These are phyloP conservation scores for Wickerhamomyces queroliae DNA, from an alignment of 805 yeast genomes.

Conservation along the genomic window DNA sequence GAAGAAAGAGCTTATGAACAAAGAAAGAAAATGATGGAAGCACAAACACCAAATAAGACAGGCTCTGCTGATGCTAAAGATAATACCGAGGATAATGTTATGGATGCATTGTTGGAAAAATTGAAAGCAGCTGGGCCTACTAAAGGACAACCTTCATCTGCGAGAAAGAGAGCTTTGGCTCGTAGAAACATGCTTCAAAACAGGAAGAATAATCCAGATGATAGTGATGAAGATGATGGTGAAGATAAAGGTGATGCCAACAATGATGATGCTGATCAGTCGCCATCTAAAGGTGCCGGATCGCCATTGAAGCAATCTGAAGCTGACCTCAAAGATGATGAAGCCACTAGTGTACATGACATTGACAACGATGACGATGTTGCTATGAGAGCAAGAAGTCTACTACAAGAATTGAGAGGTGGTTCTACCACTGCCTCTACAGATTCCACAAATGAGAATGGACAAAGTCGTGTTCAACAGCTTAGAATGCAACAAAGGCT, in stretches of 20 bases:
- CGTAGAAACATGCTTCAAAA: conserved; percentile 51
- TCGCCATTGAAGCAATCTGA: conserved; percentile 6
- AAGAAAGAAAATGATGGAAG: conserved; percentile 51
- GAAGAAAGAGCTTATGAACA: conserved; percentile 60
- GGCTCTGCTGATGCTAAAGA: conserved; percentile 25
- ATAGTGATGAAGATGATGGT: conserved; percentile 9
- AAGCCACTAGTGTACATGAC: conserved; percentile 6
- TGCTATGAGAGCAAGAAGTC: conserved; percentile 55
- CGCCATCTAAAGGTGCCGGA: conserved; percentile 10
- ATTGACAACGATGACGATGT: conserved; percentile 33
- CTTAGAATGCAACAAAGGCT: conserved; percentile 35
- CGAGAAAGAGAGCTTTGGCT: conserved; percentile 74
- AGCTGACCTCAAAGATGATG: neutral
- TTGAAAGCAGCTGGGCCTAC: conserved; percentile 81
- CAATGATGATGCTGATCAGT: conserved; percentile 14
- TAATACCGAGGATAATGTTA: conserved; percentile 44
- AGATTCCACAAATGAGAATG: conserved; percentile 22
- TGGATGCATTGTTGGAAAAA: conserved; percentile 84
- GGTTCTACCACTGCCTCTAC: conserved; percentile 16
- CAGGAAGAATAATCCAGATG: conserved; percentile 18
- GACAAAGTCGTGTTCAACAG: conserved; percentile 34
- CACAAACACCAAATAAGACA: conserved; percentile 16
- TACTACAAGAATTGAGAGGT: conserved; percentile 56
- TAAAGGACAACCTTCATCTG: conserved; percentile 71
- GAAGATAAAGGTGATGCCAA: conserved; percentile 5